Evolutionary conservation across 2,329 filamentous ascomycete species (phyloP).

Genomic region (Penicillium sp.): DNA sequence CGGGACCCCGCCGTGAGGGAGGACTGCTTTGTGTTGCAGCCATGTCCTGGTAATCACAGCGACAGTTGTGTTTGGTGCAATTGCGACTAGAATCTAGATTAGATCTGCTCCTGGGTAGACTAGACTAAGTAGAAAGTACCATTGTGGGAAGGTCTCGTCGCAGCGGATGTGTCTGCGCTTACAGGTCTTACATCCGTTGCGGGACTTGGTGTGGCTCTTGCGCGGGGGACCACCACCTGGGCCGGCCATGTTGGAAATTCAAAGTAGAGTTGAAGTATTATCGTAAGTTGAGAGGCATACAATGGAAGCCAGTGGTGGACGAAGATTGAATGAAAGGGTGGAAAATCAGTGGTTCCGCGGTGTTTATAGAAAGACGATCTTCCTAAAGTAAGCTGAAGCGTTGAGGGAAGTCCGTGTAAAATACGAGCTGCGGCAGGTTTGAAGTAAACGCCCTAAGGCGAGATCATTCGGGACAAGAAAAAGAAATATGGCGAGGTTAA

Average conservation of each 20-base stretch:
- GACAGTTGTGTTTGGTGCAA: conserved; percentile 98
- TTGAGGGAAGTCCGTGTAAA: conserved; percentile 15
- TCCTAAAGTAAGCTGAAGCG: conserved; percentile 11
- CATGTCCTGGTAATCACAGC: conserved; percentile 95
- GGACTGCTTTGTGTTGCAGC: conserved; percentile 60
- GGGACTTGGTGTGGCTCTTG: conserved; percentile 95
- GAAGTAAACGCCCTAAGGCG: neutral
- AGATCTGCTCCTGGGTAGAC: conserved; percentile 3
- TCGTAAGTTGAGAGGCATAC: neutral
- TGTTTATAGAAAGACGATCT: conserved; percentile 6
- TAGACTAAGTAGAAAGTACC: conserved; percentile 57
- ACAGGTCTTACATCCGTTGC: conserved; percentile 97
- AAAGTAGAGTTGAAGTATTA: neutral
- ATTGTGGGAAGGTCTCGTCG: conserved; percentile 97
- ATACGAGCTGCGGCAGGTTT: conserved; percentile 12
- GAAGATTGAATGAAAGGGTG: neutral
- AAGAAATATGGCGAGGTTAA: neutral
- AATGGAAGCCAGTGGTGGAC: neutral
- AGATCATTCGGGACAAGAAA: neutral
- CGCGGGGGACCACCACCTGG: conserved; percentile 90
- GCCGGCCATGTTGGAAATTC: conserved; percentile 68
- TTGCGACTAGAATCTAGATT: conserved; percentile 67
- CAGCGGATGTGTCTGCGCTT: conserved; percentile 97
- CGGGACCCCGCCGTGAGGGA: conserved; percentile 54
- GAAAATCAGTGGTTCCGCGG: neutral